A percentile compares a stretch with the other conserved stretches of the same genome.
Conservation (phyloP, 2,329 filamentous ascomycete species). For the Colletotrichum magnum region DNA sequence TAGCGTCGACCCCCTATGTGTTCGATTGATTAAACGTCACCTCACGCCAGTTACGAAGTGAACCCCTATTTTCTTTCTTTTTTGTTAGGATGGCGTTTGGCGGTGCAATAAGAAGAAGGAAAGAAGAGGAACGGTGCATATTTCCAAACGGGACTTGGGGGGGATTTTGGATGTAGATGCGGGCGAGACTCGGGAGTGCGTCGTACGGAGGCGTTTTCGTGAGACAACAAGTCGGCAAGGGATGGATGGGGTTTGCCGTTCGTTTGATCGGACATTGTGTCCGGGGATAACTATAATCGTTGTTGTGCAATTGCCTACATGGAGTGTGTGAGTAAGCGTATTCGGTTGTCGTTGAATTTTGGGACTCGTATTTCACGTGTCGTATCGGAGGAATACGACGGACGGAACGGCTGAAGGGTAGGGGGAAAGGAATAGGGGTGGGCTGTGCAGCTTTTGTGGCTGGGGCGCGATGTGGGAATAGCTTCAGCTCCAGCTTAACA, state of each 20-base stretch:
- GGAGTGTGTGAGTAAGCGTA: too few relatives aligned
- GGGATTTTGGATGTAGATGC: not conserved
- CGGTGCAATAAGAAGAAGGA: conserved; percentile 2
- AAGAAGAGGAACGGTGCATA: conserved; percentile 15
- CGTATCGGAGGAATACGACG: not conserved
- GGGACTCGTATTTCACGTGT: not conserved
- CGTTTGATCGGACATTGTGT: too few relatives aligned
- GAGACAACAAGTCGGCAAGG: too few relatives aligned
- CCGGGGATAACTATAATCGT: too few relatives aligned
- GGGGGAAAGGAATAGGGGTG: not conserved
- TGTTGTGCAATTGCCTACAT: too few relatives aligned
- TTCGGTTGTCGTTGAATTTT: not conserved
- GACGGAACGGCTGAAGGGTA: not conserved
- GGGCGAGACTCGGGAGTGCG: not conserved
- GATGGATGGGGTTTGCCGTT: too few relatives aligned
- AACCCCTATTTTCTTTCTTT: too few relatives aligned
- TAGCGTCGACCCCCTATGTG: too few relatives aligned
- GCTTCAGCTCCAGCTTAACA: conserved; percentile 7
- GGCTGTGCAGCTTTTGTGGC: conserved; percentile 15
- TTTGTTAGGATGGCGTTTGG: not conserved
- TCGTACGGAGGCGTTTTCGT: not conserved
- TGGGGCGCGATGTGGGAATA: conserved; percentile 28
- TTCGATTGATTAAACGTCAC: too few relatives aligned
- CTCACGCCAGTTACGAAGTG: too few relatives aligned
- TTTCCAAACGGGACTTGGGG: conserved; percentile 26